Conservation (phyloP, 495 filamentous ascomycete genomes). For the Xylaria cubensis region DNA sequence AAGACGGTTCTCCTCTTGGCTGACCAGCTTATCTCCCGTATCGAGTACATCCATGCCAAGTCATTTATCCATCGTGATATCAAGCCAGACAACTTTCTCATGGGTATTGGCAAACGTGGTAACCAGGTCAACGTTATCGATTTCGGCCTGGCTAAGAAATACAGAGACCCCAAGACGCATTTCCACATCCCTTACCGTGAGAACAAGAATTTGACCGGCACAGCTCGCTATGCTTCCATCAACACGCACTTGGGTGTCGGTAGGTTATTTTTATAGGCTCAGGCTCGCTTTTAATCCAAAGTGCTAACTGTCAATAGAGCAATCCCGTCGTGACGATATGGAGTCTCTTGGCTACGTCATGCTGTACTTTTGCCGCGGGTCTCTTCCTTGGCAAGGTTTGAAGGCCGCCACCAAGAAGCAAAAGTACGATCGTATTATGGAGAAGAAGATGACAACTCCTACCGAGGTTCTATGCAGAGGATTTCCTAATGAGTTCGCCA, state of each 20-base stretch:
- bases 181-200: slow-evolving; percentile 99
- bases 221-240: slow-evolving; percentile 98
- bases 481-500: slow-evolving; percentile 99
- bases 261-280: slow-evolving; percentile 40
- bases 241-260: slow-evolving; percentile 98
- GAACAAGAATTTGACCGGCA: slow-evolving; percentile 99
- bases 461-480: slow-evolving; percentile 99
- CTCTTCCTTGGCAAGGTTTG: slow-evolving; percentile 97
- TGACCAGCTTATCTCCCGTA: slow-evolving; percentile 98
- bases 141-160: slow-evolving; percentile 99
- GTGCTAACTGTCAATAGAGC: slow-evolving; percentile 64
- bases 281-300: slow-evolving; percentile 23
- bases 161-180: slow-evolving; percentile 99
- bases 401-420: slow-evolving; percentile 99
- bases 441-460: slow-evolving; percentile 99
- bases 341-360: slow-evolving; percentile 99
- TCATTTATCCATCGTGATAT: slow-evolving; percentile 99
- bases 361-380: slow-evolving; percentile 99
- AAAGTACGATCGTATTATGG: slow-evolving; percentile 99
- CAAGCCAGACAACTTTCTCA: slow-evolving; percentile 99
- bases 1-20: slow-evolving; percentile 99
- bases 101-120: slow-evolving; percentile 99
- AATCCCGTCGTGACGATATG: slow-evolving; percentile 99
- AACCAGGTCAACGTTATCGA: slow-evolving; percentile 99
- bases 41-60: slow-evolving; percentile 99